Evolutionary conservation across 2,329 filamentous ascomycete genomes (phyloP).

Genomic region (Lizonia empirigonia): DNA sequence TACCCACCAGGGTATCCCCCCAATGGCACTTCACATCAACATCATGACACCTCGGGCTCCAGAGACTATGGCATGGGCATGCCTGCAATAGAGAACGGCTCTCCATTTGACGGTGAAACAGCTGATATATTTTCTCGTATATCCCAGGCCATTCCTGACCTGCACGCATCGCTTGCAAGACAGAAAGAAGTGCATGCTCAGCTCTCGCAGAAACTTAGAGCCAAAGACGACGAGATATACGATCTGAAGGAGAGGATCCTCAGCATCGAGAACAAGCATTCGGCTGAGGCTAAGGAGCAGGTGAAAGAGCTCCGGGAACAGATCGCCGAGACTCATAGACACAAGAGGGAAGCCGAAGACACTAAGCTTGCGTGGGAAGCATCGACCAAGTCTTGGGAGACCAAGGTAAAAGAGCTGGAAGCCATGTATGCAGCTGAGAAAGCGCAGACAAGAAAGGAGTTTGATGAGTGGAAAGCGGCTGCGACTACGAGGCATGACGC

Average conservation of each 20-base stretch:
- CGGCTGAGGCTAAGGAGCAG: constrained; percentile 59
- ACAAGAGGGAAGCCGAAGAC: constrained; percentile 48
- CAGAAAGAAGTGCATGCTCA: constrained; percentile 60
- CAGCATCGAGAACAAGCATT: constrained; percentile 56
- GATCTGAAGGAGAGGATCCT: constrained; percentile 58
- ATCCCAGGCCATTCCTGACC: constrained; percentile 46
- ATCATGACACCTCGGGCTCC: constrained; percentile 47
- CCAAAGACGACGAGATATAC: constrained; percentile 60
- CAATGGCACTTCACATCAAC: constrained; percentile 43
- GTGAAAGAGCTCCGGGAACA: constrained; percentile 58
- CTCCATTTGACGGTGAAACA: constrained; percentile 45
- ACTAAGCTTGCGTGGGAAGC: constrained; percentile 38
- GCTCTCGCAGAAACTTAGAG: constrained; percentile 57
- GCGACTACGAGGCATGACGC: constrained; percentile 43
- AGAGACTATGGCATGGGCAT: constrained; percentile 40
- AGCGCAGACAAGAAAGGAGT: constrained; percentile 43
- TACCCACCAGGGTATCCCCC: constrained; percentile 44
- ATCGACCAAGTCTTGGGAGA: constrained; percentile 49
- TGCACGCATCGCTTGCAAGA: constrained; percentile 48
- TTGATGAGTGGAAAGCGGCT: constrained; percentile 53
- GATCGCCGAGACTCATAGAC: constrained; percentile 52
- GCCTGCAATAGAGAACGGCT: constrained; percentile 38
- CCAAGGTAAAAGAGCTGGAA: constrained; percentile 53
- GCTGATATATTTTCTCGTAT: constrained; percentile 48
- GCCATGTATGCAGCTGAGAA: constrained; percentile 45